Percentiles rank a stretch among this genome's conserved stretches.
Conservation (phyloP, 257 asterid genomes). For the Galeopsis tetrahit region DNA sequence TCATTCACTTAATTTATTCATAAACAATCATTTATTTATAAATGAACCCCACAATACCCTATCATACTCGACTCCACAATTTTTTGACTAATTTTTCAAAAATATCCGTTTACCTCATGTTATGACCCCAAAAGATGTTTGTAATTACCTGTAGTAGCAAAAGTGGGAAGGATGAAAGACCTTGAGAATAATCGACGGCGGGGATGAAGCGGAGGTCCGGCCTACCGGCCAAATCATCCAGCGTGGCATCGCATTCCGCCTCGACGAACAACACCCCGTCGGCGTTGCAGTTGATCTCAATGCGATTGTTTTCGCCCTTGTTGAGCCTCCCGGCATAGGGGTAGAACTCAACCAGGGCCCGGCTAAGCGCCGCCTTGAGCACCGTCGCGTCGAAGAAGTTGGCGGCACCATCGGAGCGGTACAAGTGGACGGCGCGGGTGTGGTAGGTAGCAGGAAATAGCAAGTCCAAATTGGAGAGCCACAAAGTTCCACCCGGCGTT, state of each 20-base stretch:
- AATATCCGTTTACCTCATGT: no score
- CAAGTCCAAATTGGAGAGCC: constrained; percentile 68
- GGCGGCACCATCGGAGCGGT: constrained; percentile 45
- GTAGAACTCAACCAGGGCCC: constrained; percentile 61
- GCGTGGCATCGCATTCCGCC: constrained; percentile 58
- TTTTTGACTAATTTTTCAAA: no score
- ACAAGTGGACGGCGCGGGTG: constrained; percentile 55
- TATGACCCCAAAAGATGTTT: neutral
- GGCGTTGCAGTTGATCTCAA: constrained; percentile 66
- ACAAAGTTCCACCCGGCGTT: constrained; percentile 44
- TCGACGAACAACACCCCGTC: constrained; percentile 67
- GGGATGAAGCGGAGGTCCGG: constrained; percentile 67
- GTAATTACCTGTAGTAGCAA: constrained; percentile 52
- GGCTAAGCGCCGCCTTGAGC: constrained; percentile 56
- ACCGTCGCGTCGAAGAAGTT: constrained; percentile 53
- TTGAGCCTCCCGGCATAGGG: constrained; percentile 66
- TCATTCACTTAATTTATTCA: no score
- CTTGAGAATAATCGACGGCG: constrained; percentile 56
- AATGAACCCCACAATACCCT: no score
- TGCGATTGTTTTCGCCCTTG: constrained; percentile 54
- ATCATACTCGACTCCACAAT: no score
- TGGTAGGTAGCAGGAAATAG: constrained; percentile 51
- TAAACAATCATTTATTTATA: no score
- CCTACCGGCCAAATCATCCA: constrained; percentile 68
- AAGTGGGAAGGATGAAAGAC: constrained; percentile 46